Conservation (phyloP, 2,329 filamentous ascomycete species). For the Magnaporthales sp. region DNA sequence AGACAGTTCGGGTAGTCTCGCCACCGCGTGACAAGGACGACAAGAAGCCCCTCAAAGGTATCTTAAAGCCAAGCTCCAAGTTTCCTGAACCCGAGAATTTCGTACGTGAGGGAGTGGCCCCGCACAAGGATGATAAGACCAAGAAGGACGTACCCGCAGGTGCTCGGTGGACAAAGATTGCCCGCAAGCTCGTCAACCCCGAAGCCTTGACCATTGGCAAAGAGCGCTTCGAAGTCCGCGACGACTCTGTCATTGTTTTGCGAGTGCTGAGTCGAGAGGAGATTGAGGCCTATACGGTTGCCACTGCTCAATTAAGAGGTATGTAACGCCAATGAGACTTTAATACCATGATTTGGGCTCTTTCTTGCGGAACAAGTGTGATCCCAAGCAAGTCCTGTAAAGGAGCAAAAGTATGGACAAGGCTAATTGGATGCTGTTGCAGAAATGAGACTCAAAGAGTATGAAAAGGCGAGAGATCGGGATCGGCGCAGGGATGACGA, state of each 20-base stretch:
- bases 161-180: conserved; percentile 90
- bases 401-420: neutral
- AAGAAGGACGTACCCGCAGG: conserved; percentile 66
- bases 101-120: conserved; percentile 81
- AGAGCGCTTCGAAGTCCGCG: conserved; percentile 84
- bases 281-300: conserved; percentile 77
- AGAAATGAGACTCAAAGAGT: conserved; percentile 30
- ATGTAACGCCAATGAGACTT: conserved; percentile 20
- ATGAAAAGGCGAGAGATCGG: conserved; percentile 16
- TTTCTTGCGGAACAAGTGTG: no score
- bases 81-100: conserved; percentile 84
- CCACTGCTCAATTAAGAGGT: conserved; percentile 77
- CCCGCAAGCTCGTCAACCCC: conserved; percentile 79
- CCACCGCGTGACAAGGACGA: conserved; percentile 58
- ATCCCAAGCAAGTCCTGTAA: neutral
- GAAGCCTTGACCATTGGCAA: conserved; percentile 79
- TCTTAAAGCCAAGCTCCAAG: conserved; percentile 74
- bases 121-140: conserved; percentile 78
- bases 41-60: conserved; percentile 61
- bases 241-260: conserved; percentile 89
- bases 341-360: no score
- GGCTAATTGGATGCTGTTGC: neutral
- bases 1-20: conserved; percentile 59
- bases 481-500: conserved; percentile 3
- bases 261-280: conserved; percentile 81